phyloP scores from a whole-genome alignment of 1,284 basidiomycete species.

The Fistulinella cinereoalba region DNA sequence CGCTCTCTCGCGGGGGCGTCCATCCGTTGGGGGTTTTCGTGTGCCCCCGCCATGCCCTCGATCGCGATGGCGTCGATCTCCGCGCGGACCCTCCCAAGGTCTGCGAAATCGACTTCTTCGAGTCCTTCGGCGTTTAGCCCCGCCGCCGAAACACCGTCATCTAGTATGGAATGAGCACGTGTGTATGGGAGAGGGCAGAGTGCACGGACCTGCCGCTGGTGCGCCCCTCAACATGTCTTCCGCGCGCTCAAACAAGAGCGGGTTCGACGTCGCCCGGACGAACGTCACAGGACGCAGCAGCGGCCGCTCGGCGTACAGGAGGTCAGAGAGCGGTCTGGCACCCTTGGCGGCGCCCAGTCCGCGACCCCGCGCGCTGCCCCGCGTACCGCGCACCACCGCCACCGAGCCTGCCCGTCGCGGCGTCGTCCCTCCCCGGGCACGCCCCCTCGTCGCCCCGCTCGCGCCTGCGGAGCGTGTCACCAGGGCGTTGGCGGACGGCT shows the following conservation, averaged over 20 bases:
- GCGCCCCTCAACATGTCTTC: conserved; percentile 67
- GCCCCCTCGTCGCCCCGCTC: no score
- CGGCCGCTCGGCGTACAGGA: conserved; percentile 58
- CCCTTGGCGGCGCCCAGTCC: no score
- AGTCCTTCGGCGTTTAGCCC: no score
- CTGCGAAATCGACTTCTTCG: conserved; percentile 65
- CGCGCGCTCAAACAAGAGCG: conserved; percentile 57
- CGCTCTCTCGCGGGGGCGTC: no score
- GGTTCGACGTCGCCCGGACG: conserved; percentile 56
- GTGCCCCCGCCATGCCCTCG: no score
- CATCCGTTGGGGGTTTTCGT: no score
- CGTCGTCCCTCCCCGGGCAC: no score
- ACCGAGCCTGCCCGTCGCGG: no score
- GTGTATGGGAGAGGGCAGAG: neutral
- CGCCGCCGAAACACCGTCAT: conserved; percentile 25
- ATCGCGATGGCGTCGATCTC: conserved; percentile 23
- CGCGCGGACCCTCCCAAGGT: conserved; percentile 45
- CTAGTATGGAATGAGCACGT: conserved; percentile 36
- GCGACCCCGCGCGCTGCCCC: no score
- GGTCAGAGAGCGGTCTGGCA: conserved; percentile 54
- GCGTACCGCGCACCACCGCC: no score
- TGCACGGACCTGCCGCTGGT: conserved; percentile 40
- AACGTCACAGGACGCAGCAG: conserved; percentile 62
- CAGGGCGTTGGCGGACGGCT: no score
- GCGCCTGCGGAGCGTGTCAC: no score